Base-by-base conservation (phyloP, 2,329 filamentous ascomycete genomes). In the Didymella pinodella region DNA sequence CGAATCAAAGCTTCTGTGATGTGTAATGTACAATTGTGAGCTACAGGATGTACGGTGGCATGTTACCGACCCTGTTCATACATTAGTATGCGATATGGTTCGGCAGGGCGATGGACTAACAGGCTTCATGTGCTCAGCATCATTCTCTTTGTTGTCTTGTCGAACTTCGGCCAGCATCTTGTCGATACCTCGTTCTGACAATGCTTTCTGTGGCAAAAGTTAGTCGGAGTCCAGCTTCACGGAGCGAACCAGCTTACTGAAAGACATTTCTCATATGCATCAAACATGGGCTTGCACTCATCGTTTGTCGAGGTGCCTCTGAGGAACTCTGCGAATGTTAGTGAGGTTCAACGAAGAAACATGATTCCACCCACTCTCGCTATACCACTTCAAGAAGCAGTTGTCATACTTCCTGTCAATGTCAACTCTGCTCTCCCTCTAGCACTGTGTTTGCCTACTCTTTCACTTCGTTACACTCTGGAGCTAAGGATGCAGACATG, bases 381-480 rank as follows among this genome's bases (percentile, higher is more conserved):
- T 97, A 78, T 99, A 99, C 95, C 95, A 99, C 80, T 97, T 98
- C 65, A 99, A 82, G 77, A 99, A 99, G 81, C 95, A 99, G 51
- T 90, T 93, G 78, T 99, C 95, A 76, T 99, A 99, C 70, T 89
- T 91, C 77, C 93, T 97, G 47, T 53, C 50, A 56, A 40, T 4
- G 36, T 56, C 11, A 54, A 41, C 14, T 31, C 14, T 11, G 5
- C 14, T 14, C 25, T 22, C 12, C 55, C 52, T 12, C 76, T 7
- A 10, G 0, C 11, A 4, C 6, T 26, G 7, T 1, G 11, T 36
- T 3, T 1, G 20, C 88, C 72, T 80, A 97, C 94, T 97, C 94
- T 81, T 98, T 98, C 66, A 94, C 86, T 73, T 96, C 90, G 69
- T 97, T 97, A 77, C 94, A 98, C 79, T 97, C 93, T 22, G 93